Conservation (phyloP, 164 flowering plant genomes). For the Piper betle region DNA sequence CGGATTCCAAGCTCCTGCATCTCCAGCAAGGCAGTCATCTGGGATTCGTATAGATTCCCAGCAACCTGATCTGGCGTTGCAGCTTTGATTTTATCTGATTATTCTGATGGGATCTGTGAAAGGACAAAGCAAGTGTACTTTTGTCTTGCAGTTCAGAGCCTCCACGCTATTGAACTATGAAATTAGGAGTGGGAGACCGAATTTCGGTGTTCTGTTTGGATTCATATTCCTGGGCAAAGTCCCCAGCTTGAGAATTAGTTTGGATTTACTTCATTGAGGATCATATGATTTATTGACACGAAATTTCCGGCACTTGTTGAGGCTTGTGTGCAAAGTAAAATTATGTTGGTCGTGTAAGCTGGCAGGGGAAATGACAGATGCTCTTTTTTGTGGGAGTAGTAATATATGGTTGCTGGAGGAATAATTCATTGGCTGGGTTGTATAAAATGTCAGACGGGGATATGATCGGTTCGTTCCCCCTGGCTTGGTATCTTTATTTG, state of each 20-base stretch:
- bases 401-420: not conserved
- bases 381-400: not conserved
- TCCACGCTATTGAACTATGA: no score
- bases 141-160: no score
- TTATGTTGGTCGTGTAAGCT: no score
- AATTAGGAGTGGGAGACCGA: no score
- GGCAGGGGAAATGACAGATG: no score
- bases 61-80: slow-evolving; percentile 94
- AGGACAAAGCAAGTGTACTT: not conserved
- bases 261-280: no score
- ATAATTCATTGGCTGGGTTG: not conserved
- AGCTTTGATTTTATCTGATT: slow-evolving; percentile 28
- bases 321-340: no score
- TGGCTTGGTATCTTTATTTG: not conserved
- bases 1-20: slow-evolving; percentile 62
- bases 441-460: not conserved
- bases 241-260: no score
- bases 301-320: no score
- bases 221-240: no score
- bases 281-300: no score
- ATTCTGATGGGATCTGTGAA: not conserved
- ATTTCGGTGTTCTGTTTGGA: no score
- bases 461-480: not conserved
- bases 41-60: slow-evolving; percentile 57
- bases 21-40: slow-evolving; percentile 59